These are phyloP conservation scores for Eucalyptus sideroxylon DNA, from an alignment of 345 rosid species.

Conservation along the genomic window DNA sequence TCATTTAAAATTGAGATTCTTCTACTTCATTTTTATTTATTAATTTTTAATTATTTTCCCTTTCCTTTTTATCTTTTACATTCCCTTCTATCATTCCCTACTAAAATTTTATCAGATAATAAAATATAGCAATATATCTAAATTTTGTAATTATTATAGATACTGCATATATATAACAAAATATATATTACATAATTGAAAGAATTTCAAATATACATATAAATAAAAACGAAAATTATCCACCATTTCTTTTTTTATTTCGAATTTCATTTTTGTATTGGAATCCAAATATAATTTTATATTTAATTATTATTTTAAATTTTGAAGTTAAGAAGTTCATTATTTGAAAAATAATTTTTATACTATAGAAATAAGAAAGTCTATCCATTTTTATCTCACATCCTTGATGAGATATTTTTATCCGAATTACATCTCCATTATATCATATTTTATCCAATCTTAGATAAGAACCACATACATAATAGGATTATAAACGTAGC, in stretches of 20 bases:
- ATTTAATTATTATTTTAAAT: accelerated
- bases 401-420: no score
- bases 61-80: background rate
- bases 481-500: accelerated
- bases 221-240: no score
- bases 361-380: accelerated
- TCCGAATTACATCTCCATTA: accelerated
- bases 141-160: no score
- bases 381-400: background rate
- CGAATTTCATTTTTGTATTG: accelerated
- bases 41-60: background rate
- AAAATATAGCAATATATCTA: no score
- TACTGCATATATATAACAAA: no score
- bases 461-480: no score
- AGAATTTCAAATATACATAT: no score
- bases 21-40: background rate
- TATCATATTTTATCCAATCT: background rate
- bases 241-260: background rate
- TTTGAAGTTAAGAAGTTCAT: background rate
- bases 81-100: background rate
- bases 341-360: accelerated
- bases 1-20: accelerated
- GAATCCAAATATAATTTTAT: background rate
- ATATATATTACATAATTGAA: no score
- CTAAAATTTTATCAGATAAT: no score